Conservation (phyloP, 1,139 yeast genomes). For the Kluyveromyces marxianus region DNA sequence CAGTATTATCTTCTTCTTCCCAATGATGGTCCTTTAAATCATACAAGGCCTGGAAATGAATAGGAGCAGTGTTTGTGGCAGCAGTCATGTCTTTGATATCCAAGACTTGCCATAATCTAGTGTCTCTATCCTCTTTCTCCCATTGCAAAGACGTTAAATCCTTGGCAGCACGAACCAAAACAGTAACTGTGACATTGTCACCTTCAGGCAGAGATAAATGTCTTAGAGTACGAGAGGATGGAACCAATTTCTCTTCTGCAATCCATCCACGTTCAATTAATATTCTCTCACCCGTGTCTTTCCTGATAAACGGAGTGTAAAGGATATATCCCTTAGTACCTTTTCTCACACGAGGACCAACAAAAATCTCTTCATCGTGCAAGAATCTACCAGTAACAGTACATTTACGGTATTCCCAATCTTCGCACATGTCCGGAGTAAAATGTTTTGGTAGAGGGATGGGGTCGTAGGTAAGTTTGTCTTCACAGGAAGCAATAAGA, state of each 20-base stretch:
- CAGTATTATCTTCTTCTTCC: constrained; percentile 13
- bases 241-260: constrained; percentile 61
- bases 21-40: constrained; percentile 50
- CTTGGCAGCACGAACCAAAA: constrained; percentile 69
- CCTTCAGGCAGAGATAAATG: constrained; percentile 71
- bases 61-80: constrained; percentile 58
- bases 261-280: constrained; percentile 94
- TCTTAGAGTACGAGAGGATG: constrained; percentile 50
- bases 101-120: constrained; percentile 59
- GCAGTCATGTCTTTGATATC: constrained; percentile 70
- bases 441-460: constrained; percentile 58
- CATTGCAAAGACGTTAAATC: constrained; percentile 63
- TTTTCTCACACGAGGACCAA: constrained; percentile 79
- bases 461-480: constrained; percentile 66
- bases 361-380: constrained; percentile 80
- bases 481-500: constrained; percentile 75
- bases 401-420: constrained; percentile 78
- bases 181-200: constrained; percentile 56
- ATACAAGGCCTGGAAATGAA: constrained; percentile 69
- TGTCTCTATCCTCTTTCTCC: constrained; percentile 59
- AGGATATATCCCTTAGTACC: constrained; percentile 74
- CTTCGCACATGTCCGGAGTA: constrained; percentile 39
- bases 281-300: constrained; percentile 64
- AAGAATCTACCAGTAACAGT: constrained; percentile 67
- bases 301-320: constrained; percentile 73